Conservation (phyloP, 306 rosid species). For the Begonia masoniana region DNA sequence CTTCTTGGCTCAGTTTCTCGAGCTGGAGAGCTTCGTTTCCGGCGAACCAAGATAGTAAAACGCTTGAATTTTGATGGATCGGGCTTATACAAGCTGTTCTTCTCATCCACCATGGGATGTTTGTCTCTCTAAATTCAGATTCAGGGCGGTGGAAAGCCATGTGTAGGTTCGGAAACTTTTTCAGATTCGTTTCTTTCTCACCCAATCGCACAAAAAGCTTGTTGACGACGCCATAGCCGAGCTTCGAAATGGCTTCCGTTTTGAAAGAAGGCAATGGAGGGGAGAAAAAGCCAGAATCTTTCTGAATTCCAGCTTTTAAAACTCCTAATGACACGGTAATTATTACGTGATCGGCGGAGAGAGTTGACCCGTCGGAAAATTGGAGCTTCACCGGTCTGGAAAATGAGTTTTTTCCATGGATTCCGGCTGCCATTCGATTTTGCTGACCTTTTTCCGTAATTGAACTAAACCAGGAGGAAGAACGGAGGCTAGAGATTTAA, state of each 20-base stretch:
- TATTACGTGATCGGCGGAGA: constrained; percentile 78
- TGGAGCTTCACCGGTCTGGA: constrained; percentile 66
- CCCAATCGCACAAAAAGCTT: constrained; percentile 70
- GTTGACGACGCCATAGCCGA: constrained; percentile 95
- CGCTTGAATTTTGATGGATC: constrained; percentile 50
- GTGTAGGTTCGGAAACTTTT: constrained; percentile 47
- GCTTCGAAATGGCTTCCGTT: constrained; percentile 72
- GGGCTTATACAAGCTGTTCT: constrained; percentile 64
- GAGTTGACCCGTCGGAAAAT: constrained; percentile 53
- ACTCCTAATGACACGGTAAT: constrained; percentile 86
- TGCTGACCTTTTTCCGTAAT: constrained; percentile 45
- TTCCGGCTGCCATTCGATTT: constrained; percentile 51
- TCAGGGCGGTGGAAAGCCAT: constrained; percentile 61
- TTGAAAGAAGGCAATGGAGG: constrained; percentile 75
- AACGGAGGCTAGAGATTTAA: constrained; percentile 57
- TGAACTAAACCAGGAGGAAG: constrained; percentile 67
- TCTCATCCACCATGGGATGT: constrained; percentile 95
- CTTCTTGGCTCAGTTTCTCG: constrained; percentile 57
- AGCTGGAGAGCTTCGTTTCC: constrained; percentile 80
- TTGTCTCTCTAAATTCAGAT: constrained; percentile 45
- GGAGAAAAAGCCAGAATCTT: constrained; percentile 46
- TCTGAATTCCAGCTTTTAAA: constrained; percentile 59
- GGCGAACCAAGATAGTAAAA: constrained; percentile 77
- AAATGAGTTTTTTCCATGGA: not conserved
- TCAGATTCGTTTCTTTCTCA: not conserved